Conservation (phyloP, 2,329 filamentous ascomycete species). For the Ceratocystis colombiana region DNA sequence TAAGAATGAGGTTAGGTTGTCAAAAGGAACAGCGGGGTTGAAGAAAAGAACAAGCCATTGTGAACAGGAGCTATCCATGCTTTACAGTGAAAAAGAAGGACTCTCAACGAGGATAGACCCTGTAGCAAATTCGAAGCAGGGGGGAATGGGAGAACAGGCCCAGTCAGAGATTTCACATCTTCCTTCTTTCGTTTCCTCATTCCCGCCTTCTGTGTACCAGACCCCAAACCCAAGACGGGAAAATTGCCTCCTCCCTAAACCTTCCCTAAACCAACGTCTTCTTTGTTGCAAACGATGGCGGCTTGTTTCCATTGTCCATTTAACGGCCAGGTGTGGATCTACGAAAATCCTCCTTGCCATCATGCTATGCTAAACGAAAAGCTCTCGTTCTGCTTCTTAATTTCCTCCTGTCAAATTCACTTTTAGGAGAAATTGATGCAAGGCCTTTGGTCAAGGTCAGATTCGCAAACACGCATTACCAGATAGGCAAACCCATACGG, state of each 20-base stretch:
- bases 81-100: neutral
- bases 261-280: neutral
- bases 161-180: neutral
- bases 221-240: neutral
- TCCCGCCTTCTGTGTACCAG: conserved; percentile 24
- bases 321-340: neutral
- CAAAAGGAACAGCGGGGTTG: conserved; percentile 13
- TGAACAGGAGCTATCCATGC: conserved; percentile 8
- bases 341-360: neutral
- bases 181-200: neutral
- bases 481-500: neutral
- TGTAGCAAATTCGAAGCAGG: neutral
- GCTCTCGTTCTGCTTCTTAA: neutral
- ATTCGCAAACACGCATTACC: neutral
- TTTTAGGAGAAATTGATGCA: too few species aligned
- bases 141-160: neutral
- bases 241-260: neutral
- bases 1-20: conserved; percentile 7
- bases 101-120: conserved; percentile 10
- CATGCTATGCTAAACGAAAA: neutral
- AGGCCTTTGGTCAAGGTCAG: too few species aligned
- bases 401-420: neutral
- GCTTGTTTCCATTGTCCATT: conserved; percentile 1
- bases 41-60: conserved; percentile 10
- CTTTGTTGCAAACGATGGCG: conserved; percentile 26